These are phyloP conservation scores for Panellus pusillus DNA, from an alignment of 768 basidiomycete species.

Conservation along the genomic window DNA sequence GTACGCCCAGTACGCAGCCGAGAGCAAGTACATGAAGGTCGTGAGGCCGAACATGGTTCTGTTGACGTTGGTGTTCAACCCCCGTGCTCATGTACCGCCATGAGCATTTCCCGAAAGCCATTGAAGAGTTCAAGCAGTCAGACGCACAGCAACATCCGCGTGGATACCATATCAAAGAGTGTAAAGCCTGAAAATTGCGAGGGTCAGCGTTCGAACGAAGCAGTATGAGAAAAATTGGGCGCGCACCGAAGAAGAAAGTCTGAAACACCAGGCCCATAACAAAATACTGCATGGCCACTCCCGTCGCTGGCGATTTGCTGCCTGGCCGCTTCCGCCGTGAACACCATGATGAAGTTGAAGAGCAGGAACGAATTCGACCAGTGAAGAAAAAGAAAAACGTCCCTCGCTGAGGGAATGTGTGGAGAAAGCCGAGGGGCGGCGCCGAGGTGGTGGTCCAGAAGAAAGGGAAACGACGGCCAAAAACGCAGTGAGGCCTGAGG, in stretches of 20 bases:
- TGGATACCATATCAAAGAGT: constrained; percentile 10
- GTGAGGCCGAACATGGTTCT: constrained; percentile 13
- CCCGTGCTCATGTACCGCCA: neutral
- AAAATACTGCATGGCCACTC: neutral
- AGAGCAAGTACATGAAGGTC: constrained; percentile 5
- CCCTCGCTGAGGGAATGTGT: constrained; percentile 18
- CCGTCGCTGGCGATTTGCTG: neutral
- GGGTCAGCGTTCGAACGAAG: neutral
- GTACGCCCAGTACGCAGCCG: constrained; percentile 1
- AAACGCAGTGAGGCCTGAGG: neutral
- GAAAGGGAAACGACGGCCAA: neutral
- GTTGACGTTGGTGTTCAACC: constrained; percentile 8
- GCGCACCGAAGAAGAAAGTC: constrained; percentile 17
- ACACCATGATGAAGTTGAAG: neutral
- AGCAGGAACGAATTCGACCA: neutral
- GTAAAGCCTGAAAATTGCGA: constrained; percentile 2
- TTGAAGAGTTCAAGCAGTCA: too few species aligned
- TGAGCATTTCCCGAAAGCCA: too few species aligned
- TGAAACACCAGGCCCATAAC: constrained; percentile 6
- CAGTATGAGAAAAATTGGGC: neutral
- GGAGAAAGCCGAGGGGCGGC: neutral
- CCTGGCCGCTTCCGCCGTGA: neutral
- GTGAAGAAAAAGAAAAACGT: neutral
- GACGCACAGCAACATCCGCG: constrained; percentile 16
- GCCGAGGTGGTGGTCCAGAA: constrained; percentile 10